phyloP scores from a whole-genome alignment of 1,284 basidiomycete genomes.

The Moesziomyces parantarcticus region DNA sequence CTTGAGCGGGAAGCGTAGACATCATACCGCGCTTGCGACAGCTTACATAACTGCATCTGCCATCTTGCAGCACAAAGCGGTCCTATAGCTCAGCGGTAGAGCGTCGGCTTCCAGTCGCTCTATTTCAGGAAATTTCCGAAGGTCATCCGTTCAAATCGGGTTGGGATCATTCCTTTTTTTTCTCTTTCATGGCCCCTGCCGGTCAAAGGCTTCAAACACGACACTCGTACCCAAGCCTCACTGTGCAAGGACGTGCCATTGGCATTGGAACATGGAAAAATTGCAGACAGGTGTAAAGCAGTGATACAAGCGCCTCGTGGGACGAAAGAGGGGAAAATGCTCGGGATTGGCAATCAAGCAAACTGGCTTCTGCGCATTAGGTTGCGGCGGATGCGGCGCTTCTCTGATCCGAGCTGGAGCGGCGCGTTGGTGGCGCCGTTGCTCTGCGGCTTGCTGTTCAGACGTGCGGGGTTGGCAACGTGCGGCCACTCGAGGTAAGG shows the following conservation, averaged over 20 bases:
- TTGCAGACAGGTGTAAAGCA: no score
- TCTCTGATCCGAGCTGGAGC: conserved; percentile 74
- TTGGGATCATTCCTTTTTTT: conserved; percentile 35
- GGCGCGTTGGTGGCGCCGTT: conserved; percentile 1
- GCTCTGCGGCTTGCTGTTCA: conserved; percentile 8
- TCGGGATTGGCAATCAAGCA: conserved; percentile 12
- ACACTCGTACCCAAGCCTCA: no score
- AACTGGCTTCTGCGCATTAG: conserved; percentile 75
- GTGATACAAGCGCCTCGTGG: neutral
- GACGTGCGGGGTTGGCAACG: conserved; percentile 70
- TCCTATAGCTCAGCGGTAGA: conserved; percentile 54
- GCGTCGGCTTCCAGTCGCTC: conserved; percentile 48
- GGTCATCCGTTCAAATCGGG: conserved; percentile 54
- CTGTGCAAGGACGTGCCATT: no score
- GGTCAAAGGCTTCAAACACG: neutral
- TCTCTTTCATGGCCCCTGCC: neutral
- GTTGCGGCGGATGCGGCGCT: conserved; percentile 82
- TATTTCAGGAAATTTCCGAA: conserved; percentile 33
- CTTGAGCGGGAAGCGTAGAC: no score
- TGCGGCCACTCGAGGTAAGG: conserved; percentile 85
- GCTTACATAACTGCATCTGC: neutral
- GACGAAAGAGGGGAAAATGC: neutral
- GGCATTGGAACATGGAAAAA: no score
- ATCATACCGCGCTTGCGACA: no score
- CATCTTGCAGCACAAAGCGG: neutral